Conservation (phyloP, 257 asterid genomes). For the Galeopsis tetrahit region DNA sequence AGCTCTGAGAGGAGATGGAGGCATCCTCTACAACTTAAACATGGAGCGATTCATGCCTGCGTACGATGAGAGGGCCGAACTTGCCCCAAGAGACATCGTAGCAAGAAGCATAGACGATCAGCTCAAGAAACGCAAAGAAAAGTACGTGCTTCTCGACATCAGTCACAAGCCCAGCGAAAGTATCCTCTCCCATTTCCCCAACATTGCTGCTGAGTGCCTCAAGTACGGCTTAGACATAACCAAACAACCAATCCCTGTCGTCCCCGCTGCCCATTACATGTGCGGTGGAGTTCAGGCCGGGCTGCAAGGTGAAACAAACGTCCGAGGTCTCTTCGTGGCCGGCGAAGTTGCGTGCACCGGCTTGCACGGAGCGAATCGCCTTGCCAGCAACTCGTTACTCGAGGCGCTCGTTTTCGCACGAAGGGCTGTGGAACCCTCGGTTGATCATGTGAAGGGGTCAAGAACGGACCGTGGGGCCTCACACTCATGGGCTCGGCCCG, state of each 20-base stretch:
- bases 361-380: conserved; percentile 91
- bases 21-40: conserved; percentile 76
- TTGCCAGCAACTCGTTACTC: conserved; percentile 91
- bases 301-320: conserved; percentile 91
- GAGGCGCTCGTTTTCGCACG: conserved; percentile 97
- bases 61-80: conserved; percentile 88
- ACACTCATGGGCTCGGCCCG: conserved; percentile 67
- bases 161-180: conserved; percentile 73
- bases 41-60: conserved; percentile 91
- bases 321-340: conserved; percentile 81
- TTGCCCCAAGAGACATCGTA: conserved; percentile 95
- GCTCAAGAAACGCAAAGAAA: conserved; percentile 82
- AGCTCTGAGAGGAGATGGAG: conserved; percentile 98
- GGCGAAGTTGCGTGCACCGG: conserved; percentile 99
- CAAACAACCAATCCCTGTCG: conserved; percentile 84
- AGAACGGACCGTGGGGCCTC: conserved; percentile 46
- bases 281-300: conserved; percentile 99
- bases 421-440: conserved; percentile 86
- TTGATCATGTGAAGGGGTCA: conserved; percentile 59
- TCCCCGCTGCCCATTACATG: conserved; percentile 99
- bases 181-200: conserved; percentile 89
- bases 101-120: conserved; percentile 97
- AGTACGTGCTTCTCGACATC: conserved; percentile 89
- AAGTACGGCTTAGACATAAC: conserved; percentile 88
- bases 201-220: conserved; percentile 92